A percentile compares a stretch with the other conserved stretches of the same genome.
These are phyloP conservation scores for Corniculantispora saksenae DNA, from an alignment of 2,329 filamentous ascomycete genomes.

Conservation along the genomic window DNA sequence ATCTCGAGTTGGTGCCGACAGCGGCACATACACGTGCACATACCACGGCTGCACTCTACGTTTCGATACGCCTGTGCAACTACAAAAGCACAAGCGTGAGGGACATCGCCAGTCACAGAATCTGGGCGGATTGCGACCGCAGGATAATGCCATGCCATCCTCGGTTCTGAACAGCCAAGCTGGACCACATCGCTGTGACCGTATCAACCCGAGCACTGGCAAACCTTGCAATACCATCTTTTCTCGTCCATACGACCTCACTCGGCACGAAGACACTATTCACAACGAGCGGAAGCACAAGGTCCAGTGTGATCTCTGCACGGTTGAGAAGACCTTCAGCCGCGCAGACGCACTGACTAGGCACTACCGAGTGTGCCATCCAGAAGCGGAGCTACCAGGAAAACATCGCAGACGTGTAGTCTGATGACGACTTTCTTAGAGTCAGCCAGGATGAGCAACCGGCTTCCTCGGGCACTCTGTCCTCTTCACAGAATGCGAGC, in stretches of 20 bases:
- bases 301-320: conserved; percentile 88
- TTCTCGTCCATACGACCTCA: conserved; percentile 93
- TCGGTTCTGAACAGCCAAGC: conserved; percentile 78
- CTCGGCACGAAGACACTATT: conserved; percentile 94
- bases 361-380: conserved; percentile 93
- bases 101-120: conserved; percentile 77
- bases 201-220: conserved; percentile 90
- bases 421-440: conserved; percentile 15
- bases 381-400: conserved; percentile 80
- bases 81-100: conserved; percentile 96
- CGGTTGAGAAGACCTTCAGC: conserved; percentile 96
- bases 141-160: conserved; percentile 47
- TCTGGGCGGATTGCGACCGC: conserved; percentile 28
- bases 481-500: background rate
- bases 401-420: conserved; percentile 44
- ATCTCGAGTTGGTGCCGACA: conserved; percentile 66
- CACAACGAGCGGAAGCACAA: conserved; percentile 95
- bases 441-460: background rate
- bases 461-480: background rate
- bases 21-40: conserved; percentile 93
- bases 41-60: conserved; percentile 87
- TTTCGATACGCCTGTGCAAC: conserved; percentile 81
- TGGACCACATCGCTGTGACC: conserved; percentile 88
- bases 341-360: conserved; percentile 91
- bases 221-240: conserved; percentile 95